Conservation (phyloP, 108 stramenopile species). For the Tribonema minus region DNA sequence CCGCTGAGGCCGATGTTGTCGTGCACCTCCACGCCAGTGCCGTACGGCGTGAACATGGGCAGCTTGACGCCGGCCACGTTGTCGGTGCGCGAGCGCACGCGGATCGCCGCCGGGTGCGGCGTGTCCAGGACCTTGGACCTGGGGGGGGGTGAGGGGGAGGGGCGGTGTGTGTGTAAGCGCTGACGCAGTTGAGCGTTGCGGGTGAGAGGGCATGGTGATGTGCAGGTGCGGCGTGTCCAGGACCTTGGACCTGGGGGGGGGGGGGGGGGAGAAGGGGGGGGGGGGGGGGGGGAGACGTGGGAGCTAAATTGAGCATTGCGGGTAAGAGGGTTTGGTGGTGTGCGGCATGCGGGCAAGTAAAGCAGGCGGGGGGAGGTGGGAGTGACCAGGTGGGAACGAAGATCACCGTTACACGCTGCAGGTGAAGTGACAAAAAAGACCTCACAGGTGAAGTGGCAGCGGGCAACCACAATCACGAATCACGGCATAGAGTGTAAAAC, state of each 20-base stretch:
- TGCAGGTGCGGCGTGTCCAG: constrained; percentile 32
- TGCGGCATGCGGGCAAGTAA: constrained; percentile 12
- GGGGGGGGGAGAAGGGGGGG: constrained; percentile 76
- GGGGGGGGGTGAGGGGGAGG: constrained; percentile 72
- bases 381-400: too few species aligned
- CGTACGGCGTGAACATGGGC: constrained; percentile 90
- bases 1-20: constrained; percentile 85
- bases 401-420: too few species aligned
- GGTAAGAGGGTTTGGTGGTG: too few species aligned
- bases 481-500: too few species aligned
- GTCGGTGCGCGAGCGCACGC: constrained; percentile 61
- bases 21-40: constrained; percentile 75
- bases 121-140: constrained; percentile 26
- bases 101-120: constrained; percentile 38
- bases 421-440: too few species aligned
- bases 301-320: too few species aligned
- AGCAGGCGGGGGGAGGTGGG: constrained; percentile 64
- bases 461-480: too few species aligned
- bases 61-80: constrained; percentile 98
- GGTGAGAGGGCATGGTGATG: too few species aligned
- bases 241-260: constrained; percentile 39
- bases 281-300: too few species aligned
- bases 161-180: too few species aligned
- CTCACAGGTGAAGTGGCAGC: too few species aligned
- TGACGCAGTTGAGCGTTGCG: too few species aligned